These are phyloP conservation scores for Candida sp. DNA, from an alignment of 1,139 yeast genomes.

Conservation along the genomic window DNA sequence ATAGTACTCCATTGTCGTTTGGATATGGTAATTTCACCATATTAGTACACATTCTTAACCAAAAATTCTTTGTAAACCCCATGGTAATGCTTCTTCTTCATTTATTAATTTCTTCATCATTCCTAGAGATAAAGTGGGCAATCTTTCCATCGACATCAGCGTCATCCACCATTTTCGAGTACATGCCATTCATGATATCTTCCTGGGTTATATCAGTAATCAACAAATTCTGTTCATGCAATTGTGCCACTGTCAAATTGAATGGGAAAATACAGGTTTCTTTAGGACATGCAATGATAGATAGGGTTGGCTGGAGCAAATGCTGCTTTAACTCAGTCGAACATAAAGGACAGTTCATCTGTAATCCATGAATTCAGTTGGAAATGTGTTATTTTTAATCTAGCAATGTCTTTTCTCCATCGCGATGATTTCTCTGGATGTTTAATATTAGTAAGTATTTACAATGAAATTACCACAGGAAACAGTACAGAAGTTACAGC, in stretches of 20 bases:
- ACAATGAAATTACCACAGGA: slow-evolving; percentile 56
- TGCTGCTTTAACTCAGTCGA: slow-evolving; percentile 18
- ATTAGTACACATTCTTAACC: too few species aligned
- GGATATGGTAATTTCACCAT: too few species aligned
- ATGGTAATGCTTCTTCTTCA: neutral
- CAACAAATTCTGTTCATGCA: slow-evolving; percentile 21
- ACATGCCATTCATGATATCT: slow-evolving; percentile 25
- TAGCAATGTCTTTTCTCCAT: too few species aligned
- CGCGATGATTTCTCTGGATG: too few species aligned
- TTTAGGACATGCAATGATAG: slow-evolving; percentile 25
- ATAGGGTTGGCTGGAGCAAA: slow-evolving; percentile 22
- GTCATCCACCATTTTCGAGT: slow-evolving; percentile 16
- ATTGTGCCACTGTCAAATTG: slow-evolving; percentile 23
- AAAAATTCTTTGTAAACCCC: too few species aligned
- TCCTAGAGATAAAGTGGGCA: slow-evolving; percentile 24
- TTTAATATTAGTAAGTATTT: neutral
- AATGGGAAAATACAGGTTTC: slow-evolving; percentile 29
- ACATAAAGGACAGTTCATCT: slow-evolving; percentile 29
- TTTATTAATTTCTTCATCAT: slow-evolving; percentile 15
- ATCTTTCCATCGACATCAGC: slow-evolving; percentile 22
- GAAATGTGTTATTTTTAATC: neutral
- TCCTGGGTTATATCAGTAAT: slow-evolving; percentile 15
- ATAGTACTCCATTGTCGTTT: too few species aligned
- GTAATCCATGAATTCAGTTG: neutral
- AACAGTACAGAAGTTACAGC: slow-evolving; percentile 64